Base-by-base conservation (phyloP, 202 grass and related monocot genomes). In the Schoenoplectus triqueter region DNA sequence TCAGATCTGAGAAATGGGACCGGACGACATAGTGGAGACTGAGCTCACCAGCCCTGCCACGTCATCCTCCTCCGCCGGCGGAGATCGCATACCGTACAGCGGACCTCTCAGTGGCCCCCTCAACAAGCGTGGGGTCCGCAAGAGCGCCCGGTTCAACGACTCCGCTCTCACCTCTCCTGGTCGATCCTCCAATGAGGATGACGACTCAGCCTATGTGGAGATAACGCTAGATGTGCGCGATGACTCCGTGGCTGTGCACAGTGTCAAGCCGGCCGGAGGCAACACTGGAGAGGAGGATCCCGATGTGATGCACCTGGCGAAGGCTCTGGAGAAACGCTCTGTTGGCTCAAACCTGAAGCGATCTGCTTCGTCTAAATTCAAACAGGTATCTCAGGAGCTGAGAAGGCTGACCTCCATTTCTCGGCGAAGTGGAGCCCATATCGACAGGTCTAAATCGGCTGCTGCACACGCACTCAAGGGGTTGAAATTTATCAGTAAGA, bases 361-460 rank as follows among this genome's bases (percentile, higher is more conserved):
- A 0, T 94, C 81, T 83, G 94, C 94, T 2, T 97, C 94, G 73
- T 92, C 88, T 4, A 60, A 91, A 83, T 88, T 97, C 88, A 93
- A 73, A 85, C 88, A 97, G 80, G 92, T 94, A 6, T 98, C 95
- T 47, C 95, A 98, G 84, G 95, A 98, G 91, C 95, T 98, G 15
- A 80, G 82, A 1, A 86, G 91, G 13, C 42, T 95, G 55, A 84
- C 93, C 14, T 95, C 96, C 51, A 7, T 95, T 85, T 88, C 87
- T 86, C 79, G 87, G 46, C 75, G 87, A 15, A 85, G 3, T 20
- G 75, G 42, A 62, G 63, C 77, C 17, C 50, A 62, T 5, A 1
- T 93, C 48, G 91, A 98, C 86, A 86, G 89, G n/a, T 90, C 65
- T 66, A 98, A 94, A 86, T 91, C 93, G 1, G 95, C 84, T 0